phyloP scores from a whole-genome alignment of 2,329 filamentous ascomycete genomes.

The Alternaria longipes region DNA sequence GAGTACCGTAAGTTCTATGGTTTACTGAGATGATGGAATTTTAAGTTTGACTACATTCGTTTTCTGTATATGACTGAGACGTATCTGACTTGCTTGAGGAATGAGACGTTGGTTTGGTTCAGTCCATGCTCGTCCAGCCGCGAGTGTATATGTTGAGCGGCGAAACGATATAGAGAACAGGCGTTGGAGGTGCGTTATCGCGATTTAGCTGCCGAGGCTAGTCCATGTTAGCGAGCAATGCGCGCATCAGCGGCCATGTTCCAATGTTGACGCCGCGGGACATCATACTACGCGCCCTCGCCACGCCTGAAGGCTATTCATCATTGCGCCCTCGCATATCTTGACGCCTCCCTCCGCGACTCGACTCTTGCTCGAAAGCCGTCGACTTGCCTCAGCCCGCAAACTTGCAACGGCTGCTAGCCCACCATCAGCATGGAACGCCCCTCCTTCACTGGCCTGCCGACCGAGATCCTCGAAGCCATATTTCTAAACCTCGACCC shows the following conservation, averaged over 20 bases:
- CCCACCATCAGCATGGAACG: constrained; percentile 13
- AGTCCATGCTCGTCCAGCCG: neutral
- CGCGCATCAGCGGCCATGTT: constrained; percentile 19
- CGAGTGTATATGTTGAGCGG: neutral
- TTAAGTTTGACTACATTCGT: neutral
- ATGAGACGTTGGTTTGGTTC: neutral
- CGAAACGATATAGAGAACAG: neutral
- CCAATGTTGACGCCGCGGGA: constrained; percentile 21
- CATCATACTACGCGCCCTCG: constrained; percentile 1
- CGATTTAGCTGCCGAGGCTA: constrained; percentile 21
- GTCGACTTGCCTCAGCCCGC: neutral
- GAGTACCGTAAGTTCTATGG: neutral
- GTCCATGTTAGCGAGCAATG: constrained; percentile 24
- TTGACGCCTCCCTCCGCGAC: neutral
- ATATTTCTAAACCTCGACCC: constrained; percentile 73
- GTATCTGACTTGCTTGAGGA: neutral
- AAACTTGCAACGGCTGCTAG: neutral
- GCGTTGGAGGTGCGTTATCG: constrained; percentile 20
- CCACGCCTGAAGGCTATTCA: constrained; percentile 1
- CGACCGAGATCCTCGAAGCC: constrained; percentile 84
- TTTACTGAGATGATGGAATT: neutral
- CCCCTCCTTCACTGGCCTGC: constrained; percentile 59
- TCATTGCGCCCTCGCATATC: neutral
- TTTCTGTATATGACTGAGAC: neutral
- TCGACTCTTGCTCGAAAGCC: neutral